Percentiles rank a stretch among this genome's conserved stretches.
These are phyloP conservation scores for Suillus variegatus DNA, from an alignment of 768 basidiomycete genomes.

Conservation along the genomic window DNA sequence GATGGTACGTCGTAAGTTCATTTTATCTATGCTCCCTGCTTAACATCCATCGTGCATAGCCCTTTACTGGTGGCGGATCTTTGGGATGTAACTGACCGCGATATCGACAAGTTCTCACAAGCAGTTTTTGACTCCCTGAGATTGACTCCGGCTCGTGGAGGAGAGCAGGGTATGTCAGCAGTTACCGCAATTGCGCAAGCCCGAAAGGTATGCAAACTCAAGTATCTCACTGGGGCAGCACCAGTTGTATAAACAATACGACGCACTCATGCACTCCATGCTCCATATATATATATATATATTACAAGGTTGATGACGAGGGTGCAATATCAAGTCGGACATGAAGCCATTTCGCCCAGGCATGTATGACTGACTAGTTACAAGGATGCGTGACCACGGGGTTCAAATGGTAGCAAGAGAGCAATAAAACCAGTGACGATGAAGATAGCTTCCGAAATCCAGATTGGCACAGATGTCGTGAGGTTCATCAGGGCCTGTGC, in stretches of 20 bases:
- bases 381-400: conserved; percentile 55
- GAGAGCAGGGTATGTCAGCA: conserved; percentile 42
- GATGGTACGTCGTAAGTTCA: conserved; percentile 65
- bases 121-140: conserved; percentile 76
- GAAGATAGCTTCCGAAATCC: conserved; percentile 54
- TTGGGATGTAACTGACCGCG: conserved; percentile 98
- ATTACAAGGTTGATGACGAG: not conserved
- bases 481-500: conserved; percentile 49
- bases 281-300: not conserved
- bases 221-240: conserved; percentile 93
- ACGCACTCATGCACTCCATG: not conserved
- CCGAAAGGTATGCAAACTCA: conserved; percentile 82
- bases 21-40: not conserved
- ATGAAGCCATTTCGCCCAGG: not conserved
- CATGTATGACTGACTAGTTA: conserved; percentile 18
- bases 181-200: conserved; percentile 80
- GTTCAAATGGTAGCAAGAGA: conserved; percentile 56
- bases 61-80: conserved; percentile 92
- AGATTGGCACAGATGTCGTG: conserved; percentile 53
- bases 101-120: conserved; percentile 92
- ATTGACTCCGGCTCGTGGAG: conserved; percentile 39
- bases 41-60: conserved; percentile 39
- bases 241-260: conserved; percentile 64
- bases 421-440: conserved; percentile 48
- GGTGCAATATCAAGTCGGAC: not conserved